A percentile compares a stretch with the other conserved stretches of the same genome.
These are phyloP conservation scores for Candida xyloterini DNA, from an alignment of 805 yeast species.

Conservation along the genomic window DNA sequence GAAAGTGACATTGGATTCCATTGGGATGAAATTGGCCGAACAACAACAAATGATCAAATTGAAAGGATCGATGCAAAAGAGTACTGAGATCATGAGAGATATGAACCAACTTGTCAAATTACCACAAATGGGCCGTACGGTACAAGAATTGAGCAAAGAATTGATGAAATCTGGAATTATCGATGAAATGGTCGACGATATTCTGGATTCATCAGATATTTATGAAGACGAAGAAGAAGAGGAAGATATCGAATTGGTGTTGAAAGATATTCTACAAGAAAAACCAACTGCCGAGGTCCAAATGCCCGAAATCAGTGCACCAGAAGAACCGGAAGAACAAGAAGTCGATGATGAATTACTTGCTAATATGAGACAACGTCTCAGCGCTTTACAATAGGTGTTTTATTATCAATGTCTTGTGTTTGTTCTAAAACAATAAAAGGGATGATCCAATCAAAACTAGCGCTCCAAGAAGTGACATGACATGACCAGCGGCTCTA, in stretches of 20 bases:
- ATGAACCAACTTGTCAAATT: conserved; percentile 74
- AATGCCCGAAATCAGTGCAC: conserved; percentile 19
- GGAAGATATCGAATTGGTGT: conserved; percentile 60
- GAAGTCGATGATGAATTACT: conserved; percentile 74
- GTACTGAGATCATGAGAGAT: conserved; percentile 83
- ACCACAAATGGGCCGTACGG: conserved; percentile 77
- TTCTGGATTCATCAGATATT: conserved; percentile 66
- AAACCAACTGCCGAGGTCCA: conserved; percentile 29
- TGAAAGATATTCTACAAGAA: conserved; percentile 43
- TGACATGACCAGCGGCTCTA: conserved; percentile 8
- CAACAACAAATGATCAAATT: conserved; percentile 83
- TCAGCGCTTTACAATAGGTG: conserved; percentile 69
- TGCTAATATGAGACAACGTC: conserved; percentile 83
- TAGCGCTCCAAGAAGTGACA: conserved; percentile 25
- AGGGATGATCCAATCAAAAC: conserved; percentile 21
- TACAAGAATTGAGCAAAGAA: conserved; percentile 85
- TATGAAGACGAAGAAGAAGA: conserved; percentile 69
- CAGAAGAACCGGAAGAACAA: conserved; percentile 29
- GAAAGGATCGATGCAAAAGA: conserved; percentile 74
- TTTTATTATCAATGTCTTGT: neutral
- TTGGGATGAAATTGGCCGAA: conserved; percentile 86
- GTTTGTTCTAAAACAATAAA: conserved; percentile 14
- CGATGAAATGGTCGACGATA: conserved; percentile 93
- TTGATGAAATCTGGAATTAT: conserved; percentile 82
- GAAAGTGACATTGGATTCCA: conserved; percentile 81